These are phyloP conservation scores for Harringtonia aguacate DNA, from an alignment of 2,329 filamentous ascomycete species.

Conservation along the genomic window DNA sequence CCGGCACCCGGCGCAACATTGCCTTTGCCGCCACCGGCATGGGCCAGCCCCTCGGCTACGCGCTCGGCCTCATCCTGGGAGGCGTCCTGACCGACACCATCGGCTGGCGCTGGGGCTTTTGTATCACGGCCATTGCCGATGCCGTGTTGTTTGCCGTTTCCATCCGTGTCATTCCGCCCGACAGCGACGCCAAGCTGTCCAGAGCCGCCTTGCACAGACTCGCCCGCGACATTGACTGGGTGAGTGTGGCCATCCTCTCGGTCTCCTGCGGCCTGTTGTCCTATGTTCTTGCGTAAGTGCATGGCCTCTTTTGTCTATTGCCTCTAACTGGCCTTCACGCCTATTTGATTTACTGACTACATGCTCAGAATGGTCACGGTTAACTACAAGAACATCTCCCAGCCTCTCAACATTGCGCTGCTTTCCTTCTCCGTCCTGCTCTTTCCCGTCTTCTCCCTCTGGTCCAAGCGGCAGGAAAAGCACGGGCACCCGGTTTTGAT, in stretches of 20 bases:
- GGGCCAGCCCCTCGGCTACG: slow-evolving; percentile 34
- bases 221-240: slow-evolving; percentile 39
- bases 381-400: slow-evolving; percentile 16
- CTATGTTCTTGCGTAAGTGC: slow-evolving; percentile 36
- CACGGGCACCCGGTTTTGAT: slow-evolving; percentile 41
- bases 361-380: neutral
- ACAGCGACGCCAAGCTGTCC: slow-evolving; percentile 3
- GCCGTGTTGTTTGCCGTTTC: slow-evolving; percentile 23
- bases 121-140: slow-evolving; percentile 25
- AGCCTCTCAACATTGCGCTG: slow-evolving; percentile 29
- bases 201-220: slow-evolving; percentile 10
- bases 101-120: slow-evolving; percentile 37
- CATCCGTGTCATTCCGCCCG: slow-evolving; percentile 24
- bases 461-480: slow-evolving; percentile 40
- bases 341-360: no score
- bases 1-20: slow-evolving; percentile 25
- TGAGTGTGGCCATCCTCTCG: slow-evolving; percentile 34
- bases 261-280: slow-evolving; percentile 35
- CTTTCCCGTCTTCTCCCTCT: slow-evolving; percentile 39
- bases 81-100: slow-evolving; percentile 35
- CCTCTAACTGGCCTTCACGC: neutral
- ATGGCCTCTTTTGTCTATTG: neutral
- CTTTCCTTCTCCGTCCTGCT: slow-evolving; percentile 30
- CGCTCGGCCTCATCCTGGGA: slow-evolving; percentile 36
- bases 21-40: slow-evolving; percentile 33